These are phyloP conservation scores for Lasiosphaeria hispida DNA, from an alignment of 495 filamentous ascomycete genomes.

Conservation along the genomic window DNA sequence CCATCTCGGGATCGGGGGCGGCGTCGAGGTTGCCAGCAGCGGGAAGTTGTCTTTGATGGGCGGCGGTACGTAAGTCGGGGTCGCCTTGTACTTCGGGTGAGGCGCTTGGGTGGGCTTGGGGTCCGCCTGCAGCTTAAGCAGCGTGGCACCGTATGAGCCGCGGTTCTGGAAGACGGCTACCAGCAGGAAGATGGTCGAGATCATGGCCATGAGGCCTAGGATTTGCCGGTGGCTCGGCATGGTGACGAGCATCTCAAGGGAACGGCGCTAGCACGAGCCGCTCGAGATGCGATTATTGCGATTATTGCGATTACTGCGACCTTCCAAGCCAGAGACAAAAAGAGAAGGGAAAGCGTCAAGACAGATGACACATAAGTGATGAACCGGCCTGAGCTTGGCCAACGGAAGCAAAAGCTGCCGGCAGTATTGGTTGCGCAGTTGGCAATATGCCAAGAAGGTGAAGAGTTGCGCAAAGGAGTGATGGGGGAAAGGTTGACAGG, in stretches of 20 bases:
- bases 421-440: no score
- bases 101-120: background rate
- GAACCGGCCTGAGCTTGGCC: no score
- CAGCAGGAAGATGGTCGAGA: conserved; percentile 4
- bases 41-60: conserved; percentile 37
- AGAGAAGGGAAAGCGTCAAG: no score
- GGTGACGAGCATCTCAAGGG: conserved; percentile 9
- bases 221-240: conserved; percentile 17
- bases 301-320: background rate
- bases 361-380: no score
- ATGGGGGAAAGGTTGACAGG: no score
- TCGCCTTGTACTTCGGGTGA: conserved; percentile 10
- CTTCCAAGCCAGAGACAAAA: no score
- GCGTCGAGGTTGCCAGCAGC: conserved; percentile 27
- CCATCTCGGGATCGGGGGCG: conserved; percentile 43
- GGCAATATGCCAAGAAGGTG: no score
- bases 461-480: no score
- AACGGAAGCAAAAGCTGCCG: no score
- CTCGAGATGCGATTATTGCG: background rate
- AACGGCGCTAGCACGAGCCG: no score
- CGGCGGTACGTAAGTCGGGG: conserved; percentile 32
- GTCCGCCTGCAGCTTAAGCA: background rate
- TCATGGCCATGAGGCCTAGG: background rate
- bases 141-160: background rate
- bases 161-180: conserved; percentile 4